A percentile compares a stretch with the other conserved stretches of the same genome.
These are phyloP conservation scores for Orbilia brochopaga DNA, from an alignment of 2,329 filamentous ascomycete genomes.

Conservation along the genomic window DNA sequence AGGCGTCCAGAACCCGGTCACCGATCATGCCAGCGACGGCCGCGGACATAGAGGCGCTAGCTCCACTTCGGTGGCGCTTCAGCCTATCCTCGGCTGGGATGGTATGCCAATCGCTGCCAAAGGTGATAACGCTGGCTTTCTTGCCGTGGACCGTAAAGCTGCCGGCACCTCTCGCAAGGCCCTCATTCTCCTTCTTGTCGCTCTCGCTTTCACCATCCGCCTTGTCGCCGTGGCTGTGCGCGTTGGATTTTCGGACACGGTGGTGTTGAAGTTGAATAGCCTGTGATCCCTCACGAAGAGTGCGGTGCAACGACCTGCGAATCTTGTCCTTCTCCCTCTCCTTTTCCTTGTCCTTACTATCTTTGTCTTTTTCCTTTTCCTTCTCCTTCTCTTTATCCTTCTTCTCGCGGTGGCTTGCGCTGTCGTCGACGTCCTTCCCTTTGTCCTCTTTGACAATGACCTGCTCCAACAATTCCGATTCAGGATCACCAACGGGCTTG, in stretches of 20 bases:
- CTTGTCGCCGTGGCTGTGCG: constrained; percentile 70
- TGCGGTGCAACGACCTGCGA: constrained; percentile 85
- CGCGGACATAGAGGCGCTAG: constrained; percentile 25
- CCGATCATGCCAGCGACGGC: constrained; percentile 19
- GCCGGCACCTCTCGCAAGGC: constrained; percentile 77
- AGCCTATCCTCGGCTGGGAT: constrained; percentile 76
- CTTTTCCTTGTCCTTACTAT: constrained; percentile 53
- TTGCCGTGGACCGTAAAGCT: constrained; percentile 96
- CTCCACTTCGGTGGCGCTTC: constrained; percentile 64
- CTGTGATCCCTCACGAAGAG: constrained; percentile 78
- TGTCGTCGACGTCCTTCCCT: constrained; percentile 57
- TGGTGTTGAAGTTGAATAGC: constrained; percentile 66
- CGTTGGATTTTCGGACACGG: constrained; percentile 71
- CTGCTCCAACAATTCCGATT: constrained; percentile 45
- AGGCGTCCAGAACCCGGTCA: constrained; percentile 52
- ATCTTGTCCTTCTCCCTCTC: constrained; percentile 64
- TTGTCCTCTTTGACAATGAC: constrained; percentile 49
- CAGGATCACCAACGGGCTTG: constrained; percentile 48
- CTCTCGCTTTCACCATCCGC: constrained; percentile 65
- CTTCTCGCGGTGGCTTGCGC: constrained; percentile 57
- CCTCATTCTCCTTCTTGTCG: constrained; percentile 67
- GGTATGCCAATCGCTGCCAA: constrained; percentile 85
- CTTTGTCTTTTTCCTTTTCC: constrained; percentile 55
- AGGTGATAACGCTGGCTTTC: constrained; percentile 96
- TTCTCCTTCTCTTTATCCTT: constrained; percentile 56